Percentiles rank a stretch among this genome's conserved stretches.
These are phyloP conservation scores for Zizania palustris DNA, from an alignment of 202 grass and related monocot species.

Conservation along the genomic window DNA sequence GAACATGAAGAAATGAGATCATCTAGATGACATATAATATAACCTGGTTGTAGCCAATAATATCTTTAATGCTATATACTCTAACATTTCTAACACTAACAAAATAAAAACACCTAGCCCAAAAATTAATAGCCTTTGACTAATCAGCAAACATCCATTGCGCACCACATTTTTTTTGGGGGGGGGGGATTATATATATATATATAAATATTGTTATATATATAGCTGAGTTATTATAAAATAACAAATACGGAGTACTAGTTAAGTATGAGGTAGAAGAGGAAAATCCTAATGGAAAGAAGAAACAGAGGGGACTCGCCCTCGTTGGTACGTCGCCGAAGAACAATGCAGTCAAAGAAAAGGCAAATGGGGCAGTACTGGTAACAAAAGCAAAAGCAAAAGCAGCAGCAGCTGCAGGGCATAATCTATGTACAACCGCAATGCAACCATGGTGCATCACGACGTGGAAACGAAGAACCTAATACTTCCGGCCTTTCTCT, in stretches of 20 bases:
- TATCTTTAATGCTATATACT: no score
- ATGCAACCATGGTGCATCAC: constrained; percentile 44
- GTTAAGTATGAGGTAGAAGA: no score
- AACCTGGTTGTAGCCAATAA: no score
- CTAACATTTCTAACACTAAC: not conserved
- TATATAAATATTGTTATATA: no score
- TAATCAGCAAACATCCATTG: not conserved
- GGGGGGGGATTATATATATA: no score
- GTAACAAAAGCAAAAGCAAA: constrained; percentile 32
- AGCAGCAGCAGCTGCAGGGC: no score
- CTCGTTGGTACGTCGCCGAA: constrained; percentile 22
- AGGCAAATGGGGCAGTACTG: constrained; percentile 7
- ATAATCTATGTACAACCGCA: constrained; percentile 15
- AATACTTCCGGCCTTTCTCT: constrained; percentile 42
- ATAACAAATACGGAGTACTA: no score
- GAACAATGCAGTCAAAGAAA: constrained; percentile 32
- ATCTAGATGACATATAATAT: no score
- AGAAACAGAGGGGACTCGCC: not conserved
- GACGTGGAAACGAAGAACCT: constrained; percentile 56
- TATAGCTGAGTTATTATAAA: no score
- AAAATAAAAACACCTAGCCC: not conserved
- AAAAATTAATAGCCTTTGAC: not conserved
- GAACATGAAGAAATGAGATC: no score
- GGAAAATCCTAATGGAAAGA: not conserved
- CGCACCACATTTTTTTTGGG: no score